Conservation (phyloP, 1,284 basidiomycete genomes). For the Heterobasidion parviporum region DNA sequence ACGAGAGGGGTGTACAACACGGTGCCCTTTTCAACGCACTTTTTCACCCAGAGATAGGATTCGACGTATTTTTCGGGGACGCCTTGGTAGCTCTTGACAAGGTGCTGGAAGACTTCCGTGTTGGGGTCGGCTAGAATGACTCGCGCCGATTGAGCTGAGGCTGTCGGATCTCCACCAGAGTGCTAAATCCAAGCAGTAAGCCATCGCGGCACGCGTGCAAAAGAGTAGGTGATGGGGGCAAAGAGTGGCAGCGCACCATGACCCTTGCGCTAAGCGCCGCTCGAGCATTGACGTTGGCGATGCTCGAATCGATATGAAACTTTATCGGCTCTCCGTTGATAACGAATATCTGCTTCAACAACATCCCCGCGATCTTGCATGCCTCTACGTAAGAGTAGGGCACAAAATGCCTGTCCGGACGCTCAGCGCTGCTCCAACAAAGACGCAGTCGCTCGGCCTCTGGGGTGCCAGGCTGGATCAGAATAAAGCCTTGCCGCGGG, state of each 20-base stretch:
- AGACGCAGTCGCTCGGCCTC: constrained; percentile 65
- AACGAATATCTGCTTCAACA: constrained; percentile 67
- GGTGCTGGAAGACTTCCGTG: constrained; percentile 60
- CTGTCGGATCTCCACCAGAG: constrained; percentile 66
- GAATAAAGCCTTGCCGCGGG: constrained; percentile 63
- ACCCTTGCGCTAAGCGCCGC: constrained; percentile 56
- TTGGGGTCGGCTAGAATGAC: constrained; percentile 72
- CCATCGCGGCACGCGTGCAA: background rate
- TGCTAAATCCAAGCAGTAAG: constrained; percentile 34
- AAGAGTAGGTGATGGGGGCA: background rate
- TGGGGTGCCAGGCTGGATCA: constrained; percentile 55
- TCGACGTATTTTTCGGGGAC: constrained; percentile 65
- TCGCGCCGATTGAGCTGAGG: constrained; percentile 54
- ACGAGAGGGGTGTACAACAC: constrained; percentile 62
- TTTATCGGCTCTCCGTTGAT: constrained; percentile 52
- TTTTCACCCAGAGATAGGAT: constrained; percentile 73
- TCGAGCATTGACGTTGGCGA: constrained; percentile 64
- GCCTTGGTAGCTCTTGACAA: constrained; percentile 61
- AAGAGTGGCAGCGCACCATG: constrained; percentile 37
- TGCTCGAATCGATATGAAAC: constrained; percentile 72
- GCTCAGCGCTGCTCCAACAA: constrained; percentile 57
- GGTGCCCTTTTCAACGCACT: constrained; percentile 59
- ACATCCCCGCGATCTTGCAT: constrained; percentile 62
- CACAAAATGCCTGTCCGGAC: constrained; percentile 68
- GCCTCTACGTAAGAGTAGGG: constrained; percentile 73